Evolutionary conservation across 169 alveolate genomes (phyloP).

Genomic region (Babesia sp.): DNA sequence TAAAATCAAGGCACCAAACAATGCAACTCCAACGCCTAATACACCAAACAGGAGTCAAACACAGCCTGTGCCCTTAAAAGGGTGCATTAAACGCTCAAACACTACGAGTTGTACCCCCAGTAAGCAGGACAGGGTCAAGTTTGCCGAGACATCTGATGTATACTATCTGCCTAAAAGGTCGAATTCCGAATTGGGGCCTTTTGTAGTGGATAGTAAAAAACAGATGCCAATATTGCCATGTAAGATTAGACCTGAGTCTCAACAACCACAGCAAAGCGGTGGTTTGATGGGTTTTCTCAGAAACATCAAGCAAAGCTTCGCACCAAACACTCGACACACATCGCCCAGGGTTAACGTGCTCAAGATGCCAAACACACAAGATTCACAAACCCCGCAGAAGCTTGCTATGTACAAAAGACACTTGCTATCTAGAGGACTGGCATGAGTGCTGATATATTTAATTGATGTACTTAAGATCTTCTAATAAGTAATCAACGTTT

Average conservation of each 20-base stretch:
- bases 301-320: constrained; percentile 29
- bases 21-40: background rate
- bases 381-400: constrained; percentile 10
- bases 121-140: constrained; percentile 39
- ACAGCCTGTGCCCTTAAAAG: constrained; percentile 1
- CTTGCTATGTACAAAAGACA: constrained; percentile 27
- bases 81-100: constrained; percentile 25
- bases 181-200: constrained; percentile 34
- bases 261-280: background rate
- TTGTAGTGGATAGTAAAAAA: background rate
- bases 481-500: constrained; percentile 52
- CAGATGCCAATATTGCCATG: constrained; percentile 32
- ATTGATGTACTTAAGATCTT: constrained; percentile 50
- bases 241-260: constrained; percentile 15
- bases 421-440: constrained; percentile 38
- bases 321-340: background rate
- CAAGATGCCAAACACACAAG: constrained; percentile 13
- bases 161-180: constrained; percentile 52
- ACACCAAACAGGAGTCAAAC: background rate
- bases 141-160: constrained; percentile 54
- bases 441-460: background rate
- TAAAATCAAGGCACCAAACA: background rate
- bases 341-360: constrained; percentile 21
- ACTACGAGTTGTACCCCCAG: constrained; percentile 18
- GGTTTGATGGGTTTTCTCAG: constrained; percentile 14